A percentile compares a stretch with the other conserved stretches of the same genome.
phyloP scores from a whole-genome alignment of 352 stramenopile genomes.

The Blastocystis sp. region DNA sequence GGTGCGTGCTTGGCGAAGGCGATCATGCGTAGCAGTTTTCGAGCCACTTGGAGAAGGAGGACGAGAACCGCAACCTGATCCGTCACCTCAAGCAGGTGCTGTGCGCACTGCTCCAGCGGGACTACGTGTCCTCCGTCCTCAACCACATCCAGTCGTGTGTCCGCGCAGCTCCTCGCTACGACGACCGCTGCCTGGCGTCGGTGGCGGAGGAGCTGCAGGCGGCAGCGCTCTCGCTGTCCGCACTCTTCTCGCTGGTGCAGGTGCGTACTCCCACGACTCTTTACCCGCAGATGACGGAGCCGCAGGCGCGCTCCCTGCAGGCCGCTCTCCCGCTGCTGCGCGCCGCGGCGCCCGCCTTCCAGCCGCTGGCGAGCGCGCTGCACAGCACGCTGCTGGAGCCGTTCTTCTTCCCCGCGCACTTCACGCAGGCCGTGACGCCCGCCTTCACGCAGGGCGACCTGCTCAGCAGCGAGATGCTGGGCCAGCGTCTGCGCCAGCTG shows the following conservation, averaged over 20 bases:
- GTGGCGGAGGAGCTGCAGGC: constrained; percentile 10
- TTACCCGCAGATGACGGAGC: background rate
- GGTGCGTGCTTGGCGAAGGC: background rate
- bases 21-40: constrained; percentile 8
- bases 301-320: background rate
- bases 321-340: background rate
- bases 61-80: background rate
- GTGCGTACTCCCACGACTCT: background rate
- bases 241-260: constrained; percentile 16
- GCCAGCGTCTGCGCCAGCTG: background rate
- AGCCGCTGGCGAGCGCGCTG: constrained; percentile 2
- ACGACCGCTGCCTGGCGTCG: background rate
- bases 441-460: background rate
- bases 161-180: background rate
- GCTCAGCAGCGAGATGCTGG: background rate
- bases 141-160: background rate
- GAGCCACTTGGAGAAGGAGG: background rate
- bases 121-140: constrained; percentile 39
- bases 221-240: constrained; percentile 1
- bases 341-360: background rate
- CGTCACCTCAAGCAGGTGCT: constrained; percentile 5
- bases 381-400: background rate
- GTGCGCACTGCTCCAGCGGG: background rate
- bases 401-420: background rate
- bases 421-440: background rate